These are phyloP conservation scores for Vitis amurensis DNA, from an alignment of 164 flowering plant species.

Conservation along the genomic window DNA sequence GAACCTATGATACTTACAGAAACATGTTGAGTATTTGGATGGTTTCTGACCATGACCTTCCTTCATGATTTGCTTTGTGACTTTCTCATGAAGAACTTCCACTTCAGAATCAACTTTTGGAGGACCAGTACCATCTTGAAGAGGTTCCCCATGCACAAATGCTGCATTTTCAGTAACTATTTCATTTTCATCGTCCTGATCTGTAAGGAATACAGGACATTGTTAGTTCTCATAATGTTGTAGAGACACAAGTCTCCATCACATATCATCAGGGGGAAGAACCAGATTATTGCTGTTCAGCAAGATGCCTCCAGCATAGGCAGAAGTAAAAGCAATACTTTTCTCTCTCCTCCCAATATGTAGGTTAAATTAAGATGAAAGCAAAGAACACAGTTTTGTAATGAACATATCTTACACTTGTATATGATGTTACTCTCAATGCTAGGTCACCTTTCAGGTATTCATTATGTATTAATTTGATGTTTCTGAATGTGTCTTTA, in stretches of 20 bases:
- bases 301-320: not conserved
- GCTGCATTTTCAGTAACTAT: conserved; percentile 60
- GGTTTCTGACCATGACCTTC: conserved; percentile 92
- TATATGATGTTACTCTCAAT: too few species aligned
- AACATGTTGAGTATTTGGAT: conserved; percentile 85
- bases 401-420: too few species aligned
- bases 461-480: too few species aligned
- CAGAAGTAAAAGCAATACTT: not conserved
- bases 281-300: not conserved
- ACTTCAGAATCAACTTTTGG: conserved; percentile 73
- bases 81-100: conserved; percentile 78
- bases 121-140: conserved; percentile 61
- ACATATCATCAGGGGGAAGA: too few species aligned
- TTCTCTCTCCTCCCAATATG: not conserved
- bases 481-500: not conserved
- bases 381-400: not conserved
- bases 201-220: conserved; percentile 22
- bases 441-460: too few species aligned
- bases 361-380: not conserved
- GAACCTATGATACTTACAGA: conserved; percentile 53
- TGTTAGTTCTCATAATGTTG: not conserved
- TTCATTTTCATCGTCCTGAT: conserved; percentile 52
- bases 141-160: conserved; percentile 64
- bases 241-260: too few species aligned
- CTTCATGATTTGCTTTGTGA: conserved; percentile 87